These are phyloP conservation scores for Kwoniella sp. DNA, from an alignment of 768 basidiomycete genomes.

Conservation along the genomic window DNA sequence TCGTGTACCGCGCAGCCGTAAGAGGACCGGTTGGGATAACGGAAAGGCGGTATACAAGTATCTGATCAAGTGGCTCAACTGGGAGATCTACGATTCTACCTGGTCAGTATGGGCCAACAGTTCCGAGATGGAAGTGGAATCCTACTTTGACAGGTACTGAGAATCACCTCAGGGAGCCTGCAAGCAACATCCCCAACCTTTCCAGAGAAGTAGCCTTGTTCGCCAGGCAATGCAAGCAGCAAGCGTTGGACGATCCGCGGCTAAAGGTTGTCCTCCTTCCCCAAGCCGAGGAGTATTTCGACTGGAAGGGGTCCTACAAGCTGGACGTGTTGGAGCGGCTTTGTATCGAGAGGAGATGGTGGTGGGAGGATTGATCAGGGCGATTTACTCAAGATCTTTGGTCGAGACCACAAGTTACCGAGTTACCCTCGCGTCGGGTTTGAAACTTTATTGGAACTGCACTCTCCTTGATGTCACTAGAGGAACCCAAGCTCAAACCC, in stretches of 20 bases:
- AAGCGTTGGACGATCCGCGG: background rate
- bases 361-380: constrained; percentile 17
- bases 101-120: constrained; percentile 5
- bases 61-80: constrained; percentile 17
- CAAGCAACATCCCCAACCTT: constrained; percentile 10
- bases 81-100: constrained; percentile 19
- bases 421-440: too few relatives aligned
- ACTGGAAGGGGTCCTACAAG: constrained; percentile 6
- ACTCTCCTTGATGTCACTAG: too few relatives aligned
- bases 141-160: background rate
- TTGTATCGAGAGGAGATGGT: constrained; percentile 3
- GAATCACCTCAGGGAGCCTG: constrained; percentile 14
- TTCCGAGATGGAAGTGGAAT: background rate
- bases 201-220: constrained; percentile 1
- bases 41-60: constrained; percentile 8
- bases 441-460: too few relatives aligned
- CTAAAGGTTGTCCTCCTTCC: background rate
- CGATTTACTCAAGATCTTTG: background rate
- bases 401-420: background rate
- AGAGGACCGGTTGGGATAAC: background rate
- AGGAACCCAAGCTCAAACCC: too few relatives aligned
- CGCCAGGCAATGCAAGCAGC: background rate
- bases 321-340: background rate
- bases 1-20: constrained; percentile 8
- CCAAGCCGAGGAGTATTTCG: constrained; percentile 3